These are phyloP conservation scores for Inga leiocalycina DNA, from an alignment of 306 rosid genomes.

Conservation along the genomic window DNA sequence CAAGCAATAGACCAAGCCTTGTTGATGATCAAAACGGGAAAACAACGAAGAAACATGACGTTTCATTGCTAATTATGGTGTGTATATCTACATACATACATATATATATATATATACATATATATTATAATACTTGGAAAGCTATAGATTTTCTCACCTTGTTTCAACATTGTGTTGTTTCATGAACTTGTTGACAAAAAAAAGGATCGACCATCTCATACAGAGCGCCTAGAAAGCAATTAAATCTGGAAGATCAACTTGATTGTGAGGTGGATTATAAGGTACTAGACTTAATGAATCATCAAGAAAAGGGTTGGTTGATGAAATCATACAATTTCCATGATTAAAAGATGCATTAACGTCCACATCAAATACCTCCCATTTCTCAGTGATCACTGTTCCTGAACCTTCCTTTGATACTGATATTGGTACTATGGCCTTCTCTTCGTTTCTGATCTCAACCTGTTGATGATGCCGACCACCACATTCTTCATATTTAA, in stretches of 20 bases:
- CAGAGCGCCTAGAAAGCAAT: constrained; percentile 48
- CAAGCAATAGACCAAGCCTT: too few species aligned
- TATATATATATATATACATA: too few species aligned
- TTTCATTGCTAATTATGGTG: neutral
- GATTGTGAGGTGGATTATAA: constrained; percentile 22
- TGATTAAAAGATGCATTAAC: constrained; percentile 18
- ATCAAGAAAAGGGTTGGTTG: constrained; percentile 36
- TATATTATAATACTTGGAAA: too few species aligned
- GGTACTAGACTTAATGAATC: constrained; percentile 32
- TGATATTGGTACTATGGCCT: neutral
- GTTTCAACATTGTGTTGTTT: neutral
- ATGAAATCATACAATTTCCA: neutral
- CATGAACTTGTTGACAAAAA: neutral
- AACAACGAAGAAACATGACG: neutral
- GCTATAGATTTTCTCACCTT: neutral
- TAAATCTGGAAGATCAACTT: constrained; percentile 59
- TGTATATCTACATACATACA: too few species aligned
- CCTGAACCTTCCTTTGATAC: constrained; percentile 24
- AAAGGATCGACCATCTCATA: neutral
- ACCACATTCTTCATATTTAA: neutral
- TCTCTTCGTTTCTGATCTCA: constrained; percentile 11
- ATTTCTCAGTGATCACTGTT: constrained; percentile 72
- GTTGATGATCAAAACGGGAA: too few species aligned
- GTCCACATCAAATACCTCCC: constrained; percentile 82
- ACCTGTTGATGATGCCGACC: neutral